phyloP scores from a whole-genome alignment of 129 eudicot genomes.

The Saussurea involucrata region DNA sequence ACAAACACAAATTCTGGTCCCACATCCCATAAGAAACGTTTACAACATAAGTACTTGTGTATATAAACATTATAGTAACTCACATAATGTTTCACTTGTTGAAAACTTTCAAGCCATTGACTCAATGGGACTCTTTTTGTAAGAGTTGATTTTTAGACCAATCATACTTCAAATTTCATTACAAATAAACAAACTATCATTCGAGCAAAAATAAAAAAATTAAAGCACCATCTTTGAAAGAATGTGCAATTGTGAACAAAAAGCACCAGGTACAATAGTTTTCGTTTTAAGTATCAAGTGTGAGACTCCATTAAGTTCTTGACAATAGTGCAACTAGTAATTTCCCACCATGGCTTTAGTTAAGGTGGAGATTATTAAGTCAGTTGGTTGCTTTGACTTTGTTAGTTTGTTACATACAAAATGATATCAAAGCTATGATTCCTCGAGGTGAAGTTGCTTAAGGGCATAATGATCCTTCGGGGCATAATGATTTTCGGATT shows the following conservation, averaged over 20 bases:
- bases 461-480: neutral
- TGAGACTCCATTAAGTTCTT: neutral
- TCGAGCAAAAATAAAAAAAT: no score
- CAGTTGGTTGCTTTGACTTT: neutral
- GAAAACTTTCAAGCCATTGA: no score
- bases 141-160: no score
- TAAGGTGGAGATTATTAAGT: neutral
- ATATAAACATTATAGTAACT: neutral
- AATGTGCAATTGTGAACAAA: no score
- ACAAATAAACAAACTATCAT: no score
- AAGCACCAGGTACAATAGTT: no score
- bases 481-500: neutral
- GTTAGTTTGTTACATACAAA: neutral
- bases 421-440: neutral
- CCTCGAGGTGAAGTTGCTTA: neutral
- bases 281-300: neutral
- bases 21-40: neutral
- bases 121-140: no score
- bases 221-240: no score
- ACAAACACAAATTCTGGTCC: conserved; percentile 8
- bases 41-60: neutral
- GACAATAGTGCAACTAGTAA: neutral
- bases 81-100: no score
- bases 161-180: no score
- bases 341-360: no score